phyloP scores from a whole-genome alignment of 2,329 filamentous ascomycete genomes.

The Apiospora malaysiana region DNA sequence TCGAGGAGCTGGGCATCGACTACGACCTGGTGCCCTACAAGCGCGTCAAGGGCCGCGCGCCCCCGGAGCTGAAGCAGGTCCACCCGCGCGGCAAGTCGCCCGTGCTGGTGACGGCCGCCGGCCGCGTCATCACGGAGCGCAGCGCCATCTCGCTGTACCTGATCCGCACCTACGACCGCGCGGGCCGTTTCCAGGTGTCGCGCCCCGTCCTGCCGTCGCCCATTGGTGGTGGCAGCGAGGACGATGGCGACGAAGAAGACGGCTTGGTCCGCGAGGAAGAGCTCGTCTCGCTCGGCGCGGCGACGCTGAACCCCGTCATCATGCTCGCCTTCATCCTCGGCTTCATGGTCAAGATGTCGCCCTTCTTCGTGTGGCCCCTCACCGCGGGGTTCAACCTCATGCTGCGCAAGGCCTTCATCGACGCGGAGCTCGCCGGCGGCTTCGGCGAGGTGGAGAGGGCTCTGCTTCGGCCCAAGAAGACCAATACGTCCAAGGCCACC shows the following conservation, averaged over 20 bases:
- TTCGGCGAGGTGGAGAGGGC: slow-evolving; percentile 26
- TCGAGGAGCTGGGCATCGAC: slow-evolving; percentile 31
- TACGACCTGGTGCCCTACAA: slow-evolving; percentile 30
- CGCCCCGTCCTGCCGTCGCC: not conserved
- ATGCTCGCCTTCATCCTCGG: slow-evolving; percentile 26
- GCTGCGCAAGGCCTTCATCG: slow-evolving; percentile 27
- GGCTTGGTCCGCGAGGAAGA: slow-evolving; percentile 29
- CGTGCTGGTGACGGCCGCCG: slow-evolving; percentile 28
- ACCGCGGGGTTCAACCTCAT: slow-evolving; percentile 7
- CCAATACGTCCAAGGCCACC: not conserved
- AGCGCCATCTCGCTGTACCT: slow-evolving; percentile 31
- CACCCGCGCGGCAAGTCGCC: slow-evolving; percentile 32
- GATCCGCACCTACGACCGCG: slow-evolving; percentile 28
- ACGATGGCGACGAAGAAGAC: not conserved
- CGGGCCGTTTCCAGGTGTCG: slow-evolving; percentile 26
- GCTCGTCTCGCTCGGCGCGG: slow-evolving; percentile 29
- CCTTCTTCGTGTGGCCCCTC: slow-evolving; percentile 27
- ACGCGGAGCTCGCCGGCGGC: slow-evolving; percentile 26
- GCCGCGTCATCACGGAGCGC: slow-evolving; percentile 30
- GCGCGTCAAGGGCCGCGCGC: slow-evolving; percentile 25
- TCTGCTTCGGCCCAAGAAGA: not conserved
- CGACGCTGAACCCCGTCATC: slow-evolving; percentile 25
- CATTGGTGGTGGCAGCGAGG: not conserved
- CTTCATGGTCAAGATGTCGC: slow-evolving; percentile 23
- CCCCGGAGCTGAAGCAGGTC: slow-evolving; percentile 24